Percentiles rank a stretch among this genome's conserved stretches.
These are phyloP conservation scores for Schizophyllum commune DNA, from an alignment of 1,284 basidiomycete genomes.

Conservation along the genomic window DNA sequence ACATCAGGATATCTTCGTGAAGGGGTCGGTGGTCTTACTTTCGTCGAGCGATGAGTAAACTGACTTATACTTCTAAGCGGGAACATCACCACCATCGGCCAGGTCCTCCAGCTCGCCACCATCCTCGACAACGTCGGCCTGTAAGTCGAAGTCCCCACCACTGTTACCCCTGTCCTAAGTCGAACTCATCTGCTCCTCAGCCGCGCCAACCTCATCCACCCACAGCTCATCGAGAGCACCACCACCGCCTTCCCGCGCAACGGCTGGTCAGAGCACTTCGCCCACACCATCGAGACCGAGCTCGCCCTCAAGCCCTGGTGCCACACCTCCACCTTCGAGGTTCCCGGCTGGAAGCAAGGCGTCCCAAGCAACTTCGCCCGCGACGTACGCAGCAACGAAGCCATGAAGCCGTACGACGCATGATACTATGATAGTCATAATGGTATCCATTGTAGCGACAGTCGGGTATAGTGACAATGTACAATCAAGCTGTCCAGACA, in stretches of 20 bases:
- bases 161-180: constrained; percentile 1
- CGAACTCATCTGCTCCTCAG: constrained; percentile 17
- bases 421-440: too few species aligned
- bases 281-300: constrained; percentile 39
- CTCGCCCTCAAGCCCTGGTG: constrained; percentile 44
- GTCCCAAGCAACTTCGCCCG: constrained; percentile 40
- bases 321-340: constrained; percentile 42
- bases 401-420: constrained; percentile 32
- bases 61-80: constrained; percentile 21
- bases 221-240: constrained; percentile 34
- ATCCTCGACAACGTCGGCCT: constrained; percentile 44
- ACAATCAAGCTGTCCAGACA: too few species aligned
- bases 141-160: constrained; percentile 20
- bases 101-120: constrained; percentile 45
- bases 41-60: background rate
- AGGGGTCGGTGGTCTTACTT: constrained; percentile 26
- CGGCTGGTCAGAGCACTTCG: constrained; percentile 41
- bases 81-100: constrained; percentile 46
- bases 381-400: constrained; percentile 37
- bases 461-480: too few species aligned
- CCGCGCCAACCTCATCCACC: constrained; percentile 38
- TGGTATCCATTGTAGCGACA: too few species aligned
- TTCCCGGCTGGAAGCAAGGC: constrained; percentile 37
- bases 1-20: constrained; percentile 53
- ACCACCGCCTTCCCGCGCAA: constrained; percentile 35